These are phyloP conservation scores for Ustilago shanxiensis DNA, from an alignment of 1,284 basidiomycete species.

Conservation along the genomic window DNA sequence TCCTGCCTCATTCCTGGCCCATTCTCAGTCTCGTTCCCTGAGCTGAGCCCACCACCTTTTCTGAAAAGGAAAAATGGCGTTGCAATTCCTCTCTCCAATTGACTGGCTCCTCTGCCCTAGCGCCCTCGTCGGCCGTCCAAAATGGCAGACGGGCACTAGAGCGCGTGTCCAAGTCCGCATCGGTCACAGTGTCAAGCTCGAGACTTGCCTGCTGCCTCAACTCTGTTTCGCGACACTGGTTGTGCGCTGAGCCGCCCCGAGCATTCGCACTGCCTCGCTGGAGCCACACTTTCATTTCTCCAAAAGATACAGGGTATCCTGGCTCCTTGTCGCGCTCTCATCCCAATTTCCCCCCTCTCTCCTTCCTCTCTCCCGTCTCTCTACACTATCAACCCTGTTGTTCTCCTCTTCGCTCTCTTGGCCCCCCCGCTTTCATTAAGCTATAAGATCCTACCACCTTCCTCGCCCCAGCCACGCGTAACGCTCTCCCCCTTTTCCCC, in stretches of 20 bases:
- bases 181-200: constrained; percentile 3
- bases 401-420: constrained; percentile 6
- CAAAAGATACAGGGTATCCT: constrained; percentile 18
- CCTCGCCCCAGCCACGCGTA: constrained; percentile 20
- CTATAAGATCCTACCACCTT: constrained; percentile 35
- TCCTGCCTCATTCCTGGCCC: constrained; percentile 24
- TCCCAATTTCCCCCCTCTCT: constrained; percentile 4
- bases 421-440: constrained; percentile 16
- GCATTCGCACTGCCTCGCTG: constrained; percentile 9
- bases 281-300: constrained; percentile 17
- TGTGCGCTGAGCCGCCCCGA: constrained; percentile 15
- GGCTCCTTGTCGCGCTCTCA: constrained; percentile 5
- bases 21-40: not conserved
- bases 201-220: constrained; percentile 31
- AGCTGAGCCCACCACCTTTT: not conserved
- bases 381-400: not conserved
- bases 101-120: constrained; percentile 10
- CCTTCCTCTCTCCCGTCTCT: not conserved
- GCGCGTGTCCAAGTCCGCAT: constrained; percentile 35
- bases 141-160: not conserved
- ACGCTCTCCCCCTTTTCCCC: constrained; percentile 20
- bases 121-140: not conserved
- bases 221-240: not conserved
- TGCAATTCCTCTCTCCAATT: constrained; percentile 24
- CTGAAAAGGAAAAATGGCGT: constrained; percentile 3